Evolutionary conservation across 176 grass and related monocot genomes (phyloP).

Genomic region (Microstegium vimineum): DNA sequence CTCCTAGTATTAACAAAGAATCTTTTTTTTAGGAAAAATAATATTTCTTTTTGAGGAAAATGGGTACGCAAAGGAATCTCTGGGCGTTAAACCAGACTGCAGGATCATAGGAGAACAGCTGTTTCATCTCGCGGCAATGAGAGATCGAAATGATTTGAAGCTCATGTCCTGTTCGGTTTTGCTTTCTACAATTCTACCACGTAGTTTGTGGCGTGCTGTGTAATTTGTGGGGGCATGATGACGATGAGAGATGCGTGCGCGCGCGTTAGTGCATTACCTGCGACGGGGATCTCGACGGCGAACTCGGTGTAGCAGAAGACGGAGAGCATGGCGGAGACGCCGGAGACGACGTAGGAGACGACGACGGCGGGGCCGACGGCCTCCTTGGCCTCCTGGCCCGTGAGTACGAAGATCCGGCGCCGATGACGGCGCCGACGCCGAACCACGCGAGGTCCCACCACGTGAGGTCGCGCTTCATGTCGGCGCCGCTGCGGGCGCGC

Average conservation of each 20-base stretch:
- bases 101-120: neutral
- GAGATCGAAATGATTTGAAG: neutral
- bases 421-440: slow-evolving; percentile 79
- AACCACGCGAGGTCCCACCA: slow-evolving; percentile 91
- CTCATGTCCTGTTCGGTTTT: neutral
- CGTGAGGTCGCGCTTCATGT: slow-evolving; percentile 76
- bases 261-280: slow-evolving; percentile 33
- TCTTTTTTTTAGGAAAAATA: neutral
- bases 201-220: no score
- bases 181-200: no score
- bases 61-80: neutral
- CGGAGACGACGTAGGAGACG: slow-evolving; percentile 75
- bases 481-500: slow-evolving; percentile 59
- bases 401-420: slow-evolving; percentile 87
- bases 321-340: slow-evolving; percentile 94
- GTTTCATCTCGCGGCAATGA: neutral
- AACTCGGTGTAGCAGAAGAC: slow-evolving; percentile 99
- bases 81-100: neutral
- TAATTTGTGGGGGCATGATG: neutral
- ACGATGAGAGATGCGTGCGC: neutral
- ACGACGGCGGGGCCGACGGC: slow-evolving; percentile 75
- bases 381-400: slow-evolving; percentile 40
- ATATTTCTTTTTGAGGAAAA: neutral
- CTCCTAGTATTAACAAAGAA: neutral
- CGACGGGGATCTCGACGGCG: slow-evolving; percentile 92